Evolutionary conservation across 176 grass and related monocot species (phyloP), one percentile per base, ranked within the genome.

Genomic region (Rhynchospora breviuscula): DNA sequence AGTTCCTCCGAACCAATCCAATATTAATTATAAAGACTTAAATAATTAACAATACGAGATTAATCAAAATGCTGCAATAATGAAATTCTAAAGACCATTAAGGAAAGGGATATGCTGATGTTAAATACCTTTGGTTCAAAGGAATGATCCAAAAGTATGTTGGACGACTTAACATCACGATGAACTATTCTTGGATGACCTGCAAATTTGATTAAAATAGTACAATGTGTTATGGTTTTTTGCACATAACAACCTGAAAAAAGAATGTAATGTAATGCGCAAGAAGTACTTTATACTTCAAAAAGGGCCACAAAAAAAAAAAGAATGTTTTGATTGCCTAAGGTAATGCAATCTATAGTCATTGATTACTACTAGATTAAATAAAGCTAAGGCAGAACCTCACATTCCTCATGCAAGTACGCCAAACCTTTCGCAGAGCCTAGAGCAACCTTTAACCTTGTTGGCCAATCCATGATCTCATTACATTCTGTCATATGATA

Each of bases 381-480:
- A 19, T 52, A 56, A 51, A 60, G 22, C 2, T 19, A 67, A 82
- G 15, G 44, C 6, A 78, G 72, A 79, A 53, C 8, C 72, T 67
- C 73, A 88, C 86, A 88, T 59, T 88, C 86, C 59, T 88, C 86
- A 18, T 88, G 86, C 54, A 88, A 66, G 59, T 88, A 88, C 3
- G 70, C 81, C 23, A 88, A 57, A 62, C 86, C 86, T 29, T 83
- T 81, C 35, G 86, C 86, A 22, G 86, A 81, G 45, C 86, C 86
- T 10, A 77, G 43, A 26, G 86, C 86, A 60, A 88, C 29, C 45
- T 84, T 88, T 43, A 88, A 56, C 59, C 86, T 84, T 0, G 86
- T 88, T 31, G 79, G 17, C 86, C 86, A 88, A 65, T 88, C 80
- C 9, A 88, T 76, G 6, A 88, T 68, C 59, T 31, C 4, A 19